Percentiles rank a stretch among this genome's conserved stretches.
phyloP scores from a whole-genome alignment of 1,284 basidiomycete genomes.

The Trametes versicolor region DNA sequence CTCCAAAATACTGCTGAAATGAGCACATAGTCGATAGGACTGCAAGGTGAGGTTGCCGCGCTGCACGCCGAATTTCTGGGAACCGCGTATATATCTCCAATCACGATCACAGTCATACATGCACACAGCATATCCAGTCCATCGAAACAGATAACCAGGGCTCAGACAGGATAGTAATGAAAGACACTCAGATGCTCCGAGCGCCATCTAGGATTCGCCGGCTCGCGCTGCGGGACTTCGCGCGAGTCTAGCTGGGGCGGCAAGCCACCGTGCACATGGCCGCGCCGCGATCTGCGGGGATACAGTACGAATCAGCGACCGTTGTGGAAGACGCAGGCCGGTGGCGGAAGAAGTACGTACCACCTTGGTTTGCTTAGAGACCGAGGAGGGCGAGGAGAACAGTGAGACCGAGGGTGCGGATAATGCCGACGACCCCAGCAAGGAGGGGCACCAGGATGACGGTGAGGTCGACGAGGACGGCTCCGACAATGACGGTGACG shows the following conservation, averaged over 20 bases:
- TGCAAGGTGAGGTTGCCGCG: neutral
- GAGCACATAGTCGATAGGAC: too few species aligned
- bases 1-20: too few species aligned
- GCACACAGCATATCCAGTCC: neutral
- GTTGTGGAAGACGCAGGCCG: neutral
- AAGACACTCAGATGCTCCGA: neutral
- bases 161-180: slow-evolving; percentile 1
- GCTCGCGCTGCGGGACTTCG: neutral
- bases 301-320: neutral
- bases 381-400: slow-evolving; percentile 3
- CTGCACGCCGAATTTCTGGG: neutral
- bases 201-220: neutral
- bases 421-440: neutral
- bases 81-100: neutral
- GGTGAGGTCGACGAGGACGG: slow-evolving; percentile 44
- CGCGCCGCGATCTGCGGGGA: neutral
- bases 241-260: neutral
- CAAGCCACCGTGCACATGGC: slow-evolving; percentile 1
- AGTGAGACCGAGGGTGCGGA: neutral
- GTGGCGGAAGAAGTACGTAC: neutral
- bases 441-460: slow-evolving; percentile 5
- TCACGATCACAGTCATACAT: neutral
- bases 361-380: neutral
- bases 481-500: slow-evolving; percentile 44
- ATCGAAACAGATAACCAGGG: slow-evolving; percentile 1